A percentile compares a stretch with the other conserved stretches of the same genome.
phyloP scores from a whole-genome alignment of 495 filamentous ascomycete species.

The Lasiosphaeriaceae sp. region DNA sequence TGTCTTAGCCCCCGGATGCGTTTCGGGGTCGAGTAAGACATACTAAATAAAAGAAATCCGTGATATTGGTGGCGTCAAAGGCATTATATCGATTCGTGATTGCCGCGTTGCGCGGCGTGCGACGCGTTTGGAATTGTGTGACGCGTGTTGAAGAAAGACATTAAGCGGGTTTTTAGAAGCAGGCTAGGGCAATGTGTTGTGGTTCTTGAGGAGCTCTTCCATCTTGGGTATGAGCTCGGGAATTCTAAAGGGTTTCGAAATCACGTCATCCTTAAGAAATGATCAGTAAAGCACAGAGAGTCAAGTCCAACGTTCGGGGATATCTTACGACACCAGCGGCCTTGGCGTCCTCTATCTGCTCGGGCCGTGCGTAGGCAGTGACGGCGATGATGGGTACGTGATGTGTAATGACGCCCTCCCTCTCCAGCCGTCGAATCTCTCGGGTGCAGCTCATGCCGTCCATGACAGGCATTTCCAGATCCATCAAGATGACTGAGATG shows the following conservation, averaged over 20 bases:
- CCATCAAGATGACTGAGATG: slow-evolving; percentile 72
- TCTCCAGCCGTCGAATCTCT: slow-evolving; percentile 63
- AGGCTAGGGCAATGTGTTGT: slow-evolving; percentile 4
- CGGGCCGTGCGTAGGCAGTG: slow-evolving; percentile 70
- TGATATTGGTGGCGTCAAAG: too few species aligned
- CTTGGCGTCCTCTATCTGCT: slow-evolving; percentile 57
- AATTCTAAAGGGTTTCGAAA: slow-evolving; percentile 77
- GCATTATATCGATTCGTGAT: too few species aligned
- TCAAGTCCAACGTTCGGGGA: slow-evolving; percentile 9
- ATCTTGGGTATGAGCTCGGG: slow-evolving; percentile 69
- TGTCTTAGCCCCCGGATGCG: too few species aligned
- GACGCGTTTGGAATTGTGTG: too few species aligned
- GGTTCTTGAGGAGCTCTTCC: slow-evolving; percentile 42
- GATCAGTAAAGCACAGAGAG: slow-evolving; percentile 33
- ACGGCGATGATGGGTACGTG: slow-evolving; percentile 78
- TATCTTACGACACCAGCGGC: slow-evolving; percentile 48
- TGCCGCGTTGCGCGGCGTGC: too few species aligned
- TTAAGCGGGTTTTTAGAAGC: neutral
- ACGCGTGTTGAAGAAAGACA: neutral
- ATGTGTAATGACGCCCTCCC: slow-evolving; percentile 41
- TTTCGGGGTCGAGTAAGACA: too few species aligned
- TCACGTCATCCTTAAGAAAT: slow-evolving; percentile 65
- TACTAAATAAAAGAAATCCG: too few species aligned
- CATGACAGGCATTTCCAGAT: slow-evolving; percentile 87
- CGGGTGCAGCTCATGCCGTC: slow-evolving; percentile 72